These are phyloP conservation scores for Phytophthora pseudosyringae DNA, from an alignment of 352 stramenopile species.

Conservation along the genomic window DNA sequence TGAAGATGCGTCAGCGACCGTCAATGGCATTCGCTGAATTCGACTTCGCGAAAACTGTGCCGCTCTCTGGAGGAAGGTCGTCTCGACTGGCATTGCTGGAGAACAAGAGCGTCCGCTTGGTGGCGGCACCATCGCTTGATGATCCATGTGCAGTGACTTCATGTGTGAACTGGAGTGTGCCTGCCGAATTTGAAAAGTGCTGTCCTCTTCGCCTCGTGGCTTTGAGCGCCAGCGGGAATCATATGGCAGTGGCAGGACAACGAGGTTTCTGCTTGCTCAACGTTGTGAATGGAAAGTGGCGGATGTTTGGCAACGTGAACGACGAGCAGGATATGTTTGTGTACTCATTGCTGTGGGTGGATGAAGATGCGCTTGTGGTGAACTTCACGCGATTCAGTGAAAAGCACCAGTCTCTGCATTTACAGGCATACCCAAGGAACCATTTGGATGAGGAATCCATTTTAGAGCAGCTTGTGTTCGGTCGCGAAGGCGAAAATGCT, in stretches of 20 bases:
- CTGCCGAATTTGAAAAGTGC: constrained; percentile 67
- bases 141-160: constrained; percentile 70
- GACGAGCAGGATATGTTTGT: constrained; percentile 82
- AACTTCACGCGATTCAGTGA: constrained; percentile 69
- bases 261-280: constrained; percentile 81
- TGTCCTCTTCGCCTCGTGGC: constrained; percentile 69
- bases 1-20: constrained; percentile 34
- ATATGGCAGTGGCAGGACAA: constrained; percentile 75
- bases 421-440: constrained; percentile 78
- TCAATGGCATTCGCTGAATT: constrained; percentile 62
- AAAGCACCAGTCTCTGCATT: constrained; percentile 56
- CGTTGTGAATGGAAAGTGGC: constrained; percentile 71
- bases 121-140: constrained; percentile 60
- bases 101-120: constrained; percentile 50
- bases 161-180: constrained; percentile 65
- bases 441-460: constrained; percentile 76
- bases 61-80: constrained; percentile 42
- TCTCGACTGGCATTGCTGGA: constrained; percentile 72
- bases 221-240: constrained; percentile 57
- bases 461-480: constrained; percentile 54
- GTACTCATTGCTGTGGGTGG: constrained; percentile 68
- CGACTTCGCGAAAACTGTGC: constrained; percentile 66
- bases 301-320: constrained; percentile 86
- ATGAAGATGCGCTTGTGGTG: constrained; percentile 69
- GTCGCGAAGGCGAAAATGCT: constrained; percentile 33